Evolutionary conservation across 2,329 filamentous ascomycete species (phyloP).

Genomic region (Fusarium succisae): DNA sequence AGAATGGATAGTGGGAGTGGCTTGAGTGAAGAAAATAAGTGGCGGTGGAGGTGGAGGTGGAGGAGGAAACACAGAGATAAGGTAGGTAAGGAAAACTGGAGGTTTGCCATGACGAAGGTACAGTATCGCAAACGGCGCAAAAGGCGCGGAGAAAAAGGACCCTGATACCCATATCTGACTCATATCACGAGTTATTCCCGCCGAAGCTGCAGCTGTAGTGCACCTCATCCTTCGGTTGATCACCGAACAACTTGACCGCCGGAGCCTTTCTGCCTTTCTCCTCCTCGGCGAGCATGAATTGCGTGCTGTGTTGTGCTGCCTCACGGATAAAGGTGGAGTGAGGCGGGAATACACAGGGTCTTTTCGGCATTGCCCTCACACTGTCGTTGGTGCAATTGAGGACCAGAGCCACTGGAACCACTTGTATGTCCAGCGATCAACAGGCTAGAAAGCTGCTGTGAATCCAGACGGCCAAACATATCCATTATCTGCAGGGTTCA

Average conservation of each 20-base stretch:
- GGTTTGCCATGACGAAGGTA: constrained; percentile 7
- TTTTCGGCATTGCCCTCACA: constrained; percentile 6
- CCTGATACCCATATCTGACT: constrained; percentile 22
- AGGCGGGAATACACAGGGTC: constrained; percentile 24
- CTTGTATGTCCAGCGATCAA: constrained; percentile 19
- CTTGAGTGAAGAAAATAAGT: not conserved
- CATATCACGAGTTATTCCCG: constrained; percentile 10
- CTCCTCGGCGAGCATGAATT: not conserved
- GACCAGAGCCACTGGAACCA: constrained; percentile 7
- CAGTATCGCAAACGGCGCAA: constrained; percentile 18
- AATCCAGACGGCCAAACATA: constrained; percentile 15
- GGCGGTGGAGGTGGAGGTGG: not conserved
- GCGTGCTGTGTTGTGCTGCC: not conserved
- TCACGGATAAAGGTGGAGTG: constrained; percentile 31
- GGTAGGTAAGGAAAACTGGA: not conserved
- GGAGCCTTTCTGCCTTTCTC: constrained; percentile 4
- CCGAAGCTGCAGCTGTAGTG: not conserved
- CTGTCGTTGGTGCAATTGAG: constrained; percentile 8
- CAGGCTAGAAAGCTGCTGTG: constrained; percentile 12
- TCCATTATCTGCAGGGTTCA: not conserved
- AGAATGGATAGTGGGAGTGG: constrained; percentile 22
- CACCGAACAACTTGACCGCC: constrained; percentile 26
- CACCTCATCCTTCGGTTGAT: constrained; percentile 15
- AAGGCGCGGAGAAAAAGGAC: constrained; percentile 2
- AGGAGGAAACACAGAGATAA: not conserved